Conservation (phyloP, 306 rosid species). For the Fragaria iinumae region DNA sequence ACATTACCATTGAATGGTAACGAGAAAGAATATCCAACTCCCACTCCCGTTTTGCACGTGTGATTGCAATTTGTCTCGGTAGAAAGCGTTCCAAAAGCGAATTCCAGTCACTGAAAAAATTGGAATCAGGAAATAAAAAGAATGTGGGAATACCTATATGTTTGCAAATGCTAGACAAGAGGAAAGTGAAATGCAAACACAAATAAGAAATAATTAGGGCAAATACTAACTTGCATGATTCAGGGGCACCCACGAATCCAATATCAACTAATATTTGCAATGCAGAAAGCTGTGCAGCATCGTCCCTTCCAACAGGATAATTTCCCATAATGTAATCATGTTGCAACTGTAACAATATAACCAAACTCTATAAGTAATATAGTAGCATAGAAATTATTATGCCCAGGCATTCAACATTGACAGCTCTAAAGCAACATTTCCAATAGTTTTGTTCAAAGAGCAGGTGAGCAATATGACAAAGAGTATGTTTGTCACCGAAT, state of each 20-base stretch:
- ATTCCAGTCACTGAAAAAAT: conserved; percentile 78
- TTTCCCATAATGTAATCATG: conserved; percentile 93
- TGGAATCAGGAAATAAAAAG: not conserved
- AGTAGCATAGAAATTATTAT: not conserved
- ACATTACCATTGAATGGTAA: conserved; percentile 70
- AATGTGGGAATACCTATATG: not conserved
- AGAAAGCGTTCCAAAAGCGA: conserved; percentile 78
- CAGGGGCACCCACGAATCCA: conserved; percentile 65
- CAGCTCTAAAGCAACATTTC: not conserved
- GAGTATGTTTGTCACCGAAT: not conserved
- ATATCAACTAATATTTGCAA: conserved; percentile 88
- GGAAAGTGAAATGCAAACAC: conserved; percentile 9
- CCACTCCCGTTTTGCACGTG: conserved; percentile 87
- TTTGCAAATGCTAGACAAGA: conserved; percentile 7
- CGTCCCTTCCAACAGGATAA: conserved; percentile 93
- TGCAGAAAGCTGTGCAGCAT: conserved; percentile 90
- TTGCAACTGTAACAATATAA: conserved; percentile 66
- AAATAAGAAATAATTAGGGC: conserved; percentile 17
- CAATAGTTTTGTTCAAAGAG: not conserved
- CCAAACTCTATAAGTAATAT: conserved; percentile 16
- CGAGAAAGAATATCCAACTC: conserved; percentile 90
- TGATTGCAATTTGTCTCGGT: conserved; percentile 90
- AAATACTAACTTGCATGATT: conserved; percentile 79
- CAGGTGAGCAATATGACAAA: not conserved
- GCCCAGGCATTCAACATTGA: conserved; percentile 1